phyloP scores from a whole-genome alignment of 1,139 yeast genomes.

The Yamadazyma triangularis region DNA sequence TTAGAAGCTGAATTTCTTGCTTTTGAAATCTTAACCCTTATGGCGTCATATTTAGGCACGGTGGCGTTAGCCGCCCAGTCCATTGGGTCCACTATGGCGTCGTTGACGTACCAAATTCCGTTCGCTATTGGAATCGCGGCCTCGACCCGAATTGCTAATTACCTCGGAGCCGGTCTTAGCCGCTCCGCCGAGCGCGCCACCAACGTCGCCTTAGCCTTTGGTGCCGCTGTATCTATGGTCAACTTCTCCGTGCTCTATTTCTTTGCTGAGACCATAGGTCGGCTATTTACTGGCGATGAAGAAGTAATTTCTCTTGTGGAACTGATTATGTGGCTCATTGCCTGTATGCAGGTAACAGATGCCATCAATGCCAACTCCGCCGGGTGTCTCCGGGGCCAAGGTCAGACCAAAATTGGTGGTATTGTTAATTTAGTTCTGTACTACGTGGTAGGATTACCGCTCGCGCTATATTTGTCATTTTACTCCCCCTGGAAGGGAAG shows the following conservation, averaged over 20 bases:
- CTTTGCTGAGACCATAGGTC: slow-evolving; percentile 35
- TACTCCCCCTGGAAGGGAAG: slow-evolving; percentile 40
- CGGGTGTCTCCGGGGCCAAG: slow-evolving; percentile 55
- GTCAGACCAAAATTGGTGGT: slow-evolving; percentile 56
- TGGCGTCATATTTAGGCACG: slow-evolving; percentile 55
- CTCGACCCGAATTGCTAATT: slow-evolving; percentile 56
- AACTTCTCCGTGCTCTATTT: slow-evolving; percentile 37
- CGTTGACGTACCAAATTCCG: slow-evolving; percentile 49
- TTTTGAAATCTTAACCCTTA: slow-evolving; percentile 51
- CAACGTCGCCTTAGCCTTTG: slow-evolving; percentile 42
- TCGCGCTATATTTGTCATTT: slow-evolving; percentile 46
- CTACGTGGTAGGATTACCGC: slow-evolving; percentile 50
- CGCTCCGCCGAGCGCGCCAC: slow-evolving; percentile 44
- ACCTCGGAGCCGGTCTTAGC: slow-evolving; percentile 51
- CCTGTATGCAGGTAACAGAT: slow-evolving; percentile 54
- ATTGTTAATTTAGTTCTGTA: slow-evolving; percentile 50
- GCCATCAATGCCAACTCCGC: slow-evolving; percentile 58
- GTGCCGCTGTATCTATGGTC: slow-evolving; percentile 35
- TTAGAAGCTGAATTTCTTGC: slow-evolving; percentile 57
- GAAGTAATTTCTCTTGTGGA: slow-evolving; percentile 37
- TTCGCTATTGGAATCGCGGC: slow-evolving; percentile 60
- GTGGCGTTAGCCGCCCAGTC: slow-evolving; percentile 55
- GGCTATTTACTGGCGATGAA: slow-evolving; percentile 37
- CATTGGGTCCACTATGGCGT: slow-evolving; percentile 53
- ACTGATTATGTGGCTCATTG: slow-evolving; percentile 48